phyloP scores from a whole-genome alignment of 164 flowering plant genomes.

The Berberis thunbergii region DNA sequence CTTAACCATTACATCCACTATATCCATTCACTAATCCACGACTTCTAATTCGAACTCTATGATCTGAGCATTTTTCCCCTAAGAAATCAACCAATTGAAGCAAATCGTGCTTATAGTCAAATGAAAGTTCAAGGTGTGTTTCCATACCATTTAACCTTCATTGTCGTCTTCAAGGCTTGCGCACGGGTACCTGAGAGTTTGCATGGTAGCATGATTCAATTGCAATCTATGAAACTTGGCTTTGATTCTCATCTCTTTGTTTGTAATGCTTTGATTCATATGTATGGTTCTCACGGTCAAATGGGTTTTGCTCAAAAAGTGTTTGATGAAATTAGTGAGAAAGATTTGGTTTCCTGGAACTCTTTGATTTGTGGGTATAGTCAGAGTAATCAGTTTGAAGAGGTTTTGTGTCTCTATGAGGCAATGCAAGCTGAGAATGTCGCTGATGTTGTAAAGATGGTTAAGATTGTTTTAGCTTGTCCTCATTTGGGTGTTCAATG shows the following conservation, averaged over 20 bases:
- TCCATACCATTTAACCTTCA: slow-evolving; percentile 30
- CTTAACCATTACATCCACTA: too few species aligned
- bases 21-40: slow-evolving; percentile 24
- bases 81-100: slow-evolving; percentile 31
- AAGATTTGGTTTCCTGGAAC: slow-evolving; percentile 70
- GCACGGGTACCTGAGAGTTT: slow-evolving; percentile 21
- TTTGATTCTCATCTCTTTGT: slow-evolving; percentile 37
- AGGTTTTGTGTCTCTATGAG: slow-evolving; percentile 42
- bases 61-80: slow-evolving; percentile 35
- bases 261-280: slow-evolving; percentile 44
- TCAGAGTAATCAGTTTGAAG: slow-evolving; percentile 26
- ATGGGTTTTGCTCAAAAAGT: slow-evolving; percentile 29
- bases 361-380: slow-evolving; percentile 65
- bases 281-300: slow-evolving; percentile 37
- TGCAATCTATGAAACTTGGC: slow-evolving; percentile 42
- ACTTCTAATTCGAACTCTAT: slow-evolving; percentile 30
- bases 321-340: slow-evolving; percentile 44
- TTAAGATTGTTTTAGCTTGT: slow-evolving; percentile 60
- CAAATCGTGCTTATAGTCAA: slow-evolving; percentile 26
- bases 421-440: slow-evolving; percentile 38
- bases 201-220: slow-evolving; percentile 36
- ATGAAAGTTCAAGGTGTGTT: slow-evolving; percentile 22
- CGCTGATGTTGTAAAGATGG: slow-evolving; percentile 59
- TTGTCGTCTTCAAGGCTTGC: slow-evolving; percentile 49
- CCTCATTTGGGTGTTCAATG: slow-evolving; percentile 26